phyloP scores from a whole-genome alignment of 306 rosid species.

The Cucurbita maxima region DNA sequence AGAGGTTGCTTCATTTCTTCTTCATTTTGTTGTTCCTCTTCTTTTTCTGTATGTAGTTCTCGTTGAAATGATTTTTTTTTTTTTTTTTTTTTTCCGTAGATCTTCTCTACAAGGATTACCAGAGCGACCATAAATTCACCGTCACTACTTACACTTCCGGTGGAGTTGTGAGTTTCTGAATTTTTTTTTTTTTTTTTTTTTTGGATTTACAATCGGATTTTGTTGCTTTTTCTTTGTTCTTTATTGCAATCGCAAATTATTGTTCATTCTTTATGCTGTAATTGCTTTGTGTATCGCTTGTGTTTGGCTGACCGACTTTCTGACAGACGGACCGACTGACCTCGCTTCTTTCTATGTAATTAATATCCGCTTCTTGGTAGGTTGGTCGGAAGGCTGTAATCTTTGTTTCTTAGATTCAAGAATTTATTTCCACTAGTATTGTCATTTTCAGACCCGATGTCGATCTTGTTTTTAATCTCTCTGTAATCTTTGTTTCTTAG shows the following conservation, averaged over 20 bases:
- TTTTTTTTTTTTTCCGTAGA: conserved; percentile 28
- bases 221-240: not conserved
- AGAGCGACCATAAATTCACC: conserved; percentile 85
- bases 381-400: not conserved
- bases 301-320: not conserved
- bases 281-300: not conserved
- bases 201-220: not conserved
- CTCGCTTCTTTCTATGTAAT: not conserved
- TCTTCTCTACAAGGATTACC: conserved; percentile 86
- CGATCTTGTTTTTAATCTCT: not conserved
- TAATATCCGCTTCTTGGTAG: not conserved
- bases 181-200: not conserved
- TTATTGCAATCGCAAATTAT: not conserved
- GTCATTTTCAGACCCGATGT: not conserved
- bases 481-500: no score
- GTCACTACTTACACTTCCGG: conserved; percentile 52
- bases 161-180: conserved; percentile 49
- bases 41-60: not conserved
- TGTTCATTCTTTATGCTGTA: not conserved
- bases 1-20: conserved; percentile 30
- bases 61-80: not conserved
- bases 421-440: not conserved
- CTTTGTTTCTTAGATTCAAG: not conserved
- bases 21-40: not conserved
- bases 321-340: not conserved